A percentile compares a stretch with the other conserved stretches of the same genome.
Evolutionary conservation across 805 yeast genomes (phyloP).

Genomic region (Phaffomyces antillensis): DNA sequence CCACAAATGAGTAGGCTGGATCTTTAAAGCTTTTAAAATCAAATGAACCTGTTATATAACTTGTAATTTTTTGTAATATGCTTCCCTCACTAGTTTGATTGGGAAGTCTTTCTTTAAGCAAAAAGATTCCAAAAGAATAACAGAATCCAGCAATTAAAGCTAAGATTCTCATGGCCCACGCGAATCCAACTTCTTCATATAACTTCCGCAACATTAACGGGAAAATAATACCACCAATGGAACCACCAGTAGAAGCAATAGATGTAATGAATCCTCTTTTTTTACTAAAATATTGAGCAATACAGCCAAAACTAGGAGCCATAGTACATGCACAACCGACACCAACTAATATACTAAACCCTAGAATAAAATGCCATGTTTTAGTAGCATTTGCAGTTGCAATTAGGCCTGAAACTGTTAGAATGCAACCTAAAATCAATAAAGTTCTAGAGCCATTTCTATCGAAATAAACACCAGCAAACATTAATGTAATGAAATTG

Average conservation of each 20-base stretch:
- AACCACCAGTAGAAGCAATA: slow-evolving; percentile 43
- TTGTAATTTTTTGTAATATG: slow-evolving; percentile 23
- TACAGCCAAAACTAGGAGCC: slow-evolving; percentile 51
- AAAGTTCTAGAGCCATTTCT: slow-evolving; percentile 41
- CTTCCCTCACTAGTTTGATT: slow-evolving; percentile 20
- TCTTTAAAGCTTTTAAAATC: slow-evolving; percentile 37
- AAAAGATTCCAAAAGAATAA: slow-evolving; percentile 24
- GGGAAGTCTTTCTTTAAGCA: slow-evolving; percentile 36
- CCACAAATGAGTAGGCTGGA: slow-evolving; percentile 33
- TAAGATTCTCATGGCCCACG: slow-evolving; percentile 50
- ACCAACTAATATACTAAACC: slow-evolving; percentile 49
- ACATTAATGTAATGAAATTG: slow-evolving; percentile 40
- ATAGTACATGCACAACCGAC: slow-evolving; percentile 50
- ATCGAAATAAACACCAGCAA: slow-evolving; percentile 55
- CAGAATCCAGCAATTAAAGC: slow-evolving; percentile 38
- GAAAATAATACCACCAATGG: slow-evolving; percentile 47
- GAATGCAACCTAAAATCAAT: slow-evolving; percentile 32
- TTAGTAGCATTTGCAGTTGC: slow-evolving; percentile 42
- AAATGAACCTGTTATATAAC: slow-evolving; percentile 19
- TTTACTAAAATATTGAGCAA: slow-evolving; percentile 56
- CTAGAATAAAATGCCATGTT: slow-evolving; percentile 52
- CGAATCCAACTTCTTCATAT: slow-evolving; percentile 39
- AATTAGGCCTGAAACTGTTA: slow-evolving; percentile 43
- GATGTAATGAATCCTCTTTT: slow-evolving; percentile 51
- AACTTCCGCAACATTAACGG: slow-evolving; percentile 44